These are phyloP conservation scores for Malus fusca DNA, from an alignment of 306 rosid species.

Conservation along the genomic window DNA sequence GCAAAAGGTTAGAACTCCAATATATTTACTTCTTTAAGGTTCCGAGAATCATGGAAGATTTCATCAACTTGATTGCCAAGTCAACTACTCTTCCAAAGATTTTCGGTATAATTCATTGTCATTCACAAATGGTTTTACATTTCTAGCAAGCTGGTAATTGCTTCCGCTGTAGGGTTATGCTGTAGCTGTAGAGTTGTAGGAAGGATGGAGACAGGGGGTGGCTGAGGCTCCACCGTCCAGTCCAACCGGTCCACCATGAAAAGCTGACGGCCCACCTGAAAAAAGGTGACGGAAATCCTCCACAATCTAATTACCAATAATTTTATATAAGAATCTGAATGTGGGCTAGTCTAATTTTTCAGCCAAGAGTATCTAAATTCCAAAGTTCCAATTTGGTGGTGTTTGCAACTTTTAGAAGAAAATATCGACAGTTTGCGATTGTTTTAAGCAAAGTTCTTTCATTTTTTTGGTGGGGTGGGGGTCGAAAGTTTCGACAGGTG, in stretches of 20 bases:
- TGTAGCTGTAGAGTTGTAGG: background rate
- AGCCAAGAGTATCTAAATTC: background rate
- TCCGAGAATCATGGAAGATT: too few species aligned
- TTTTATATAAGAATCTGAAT: background rate
- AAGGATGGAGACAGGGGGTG: slow-evolving; percentile 17
- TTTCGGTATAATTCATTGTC: too few species aligned
- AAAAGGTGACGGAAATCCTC: slow-evolving; percentile 13
- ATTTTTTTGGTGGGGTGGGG: too few species aligned
- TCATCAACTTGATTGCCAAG: too few species aligned
- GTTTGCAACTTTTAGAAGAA: background rate
- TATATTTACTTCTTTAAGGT: too few species aligned
- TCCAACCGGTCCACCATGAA: slow-evolving; percentile 25
- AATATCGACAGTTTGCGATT: background rate
- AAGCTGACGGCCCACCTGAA: slow-evolving; percentile 19
- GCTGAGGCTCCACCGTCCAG: slow-evolving; percentile 14
- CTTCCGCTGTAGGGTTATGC: background rate
- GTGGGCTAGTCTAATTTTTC: slow-evolving; percentile 1
- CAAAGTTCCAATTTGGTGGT: slow-evolving; percentile 2
- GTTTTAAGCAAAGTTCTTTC: background rate
- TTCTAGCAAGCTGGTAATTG: background rate
- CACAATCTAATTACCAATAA: slow-evolving; percentile 11
- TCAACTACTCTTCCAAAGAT: too few species aligned
- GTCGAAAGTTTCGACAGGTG: background rate
- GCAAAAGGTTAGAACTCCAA: too few species aligned
- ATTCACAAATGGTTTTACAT: too few species aligned